Percentiles rank a stretch among this genome's conserved stretches.
Conservation (phyloP, 2,329 filamentous ascomycete species). For the Truncatella angustata region DNA sequence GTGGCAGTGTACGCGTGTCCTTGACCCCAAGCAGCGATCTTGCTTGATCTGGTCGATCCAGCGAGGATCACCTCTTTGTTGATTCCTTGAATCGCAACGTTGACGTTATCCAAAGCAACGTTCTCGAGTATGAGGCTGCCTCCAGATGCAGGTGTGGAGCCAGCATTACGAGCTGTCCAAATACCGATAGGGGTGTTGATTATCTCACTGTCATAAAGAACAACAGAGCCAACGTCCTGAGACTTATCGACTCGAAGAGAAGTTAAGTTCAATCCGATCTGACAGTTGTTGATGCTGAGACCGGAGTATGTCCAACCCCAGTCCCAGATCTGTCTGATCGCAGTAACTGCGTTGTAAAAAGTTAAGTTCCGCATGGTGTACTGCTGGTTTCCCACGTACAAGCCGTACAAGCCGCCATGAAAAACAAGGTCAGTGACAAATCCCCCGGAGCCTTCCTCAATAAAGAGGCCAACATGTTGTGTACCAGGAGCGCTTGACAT, state of each 20-base stretch:
- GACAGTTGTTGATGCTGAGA: conserved; percentile 60
- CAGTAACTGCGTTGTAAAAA: conserved; percentile 63
- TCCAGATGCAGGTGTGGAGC: conserved; percentile 32
- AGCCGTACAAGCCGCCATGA: conserved; percentile 66
- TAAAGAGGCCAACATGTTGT: conserved; percentile 57
- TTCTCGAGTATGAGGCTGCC: conserved; percentile 49
- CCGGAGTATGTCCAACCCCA: conserved; percentile 76
- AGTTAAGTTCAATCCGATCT: conserved; percentile 66
- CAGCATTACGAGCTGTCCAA: conserved; percentile 52
- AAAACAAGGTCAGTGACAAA: conserved; percentile 69
- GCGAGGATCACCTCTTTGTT: conserved; percentile 51
- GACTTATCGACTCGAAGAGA: conserved; percentile 38
- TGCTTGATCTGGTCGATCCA: conserved; percentile 45
- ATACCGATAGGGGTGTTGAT: conserved; percentile 66
- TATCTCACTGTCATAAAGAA: conserved; percentile 72
- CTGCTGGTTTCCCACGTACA: conserved; percentile 59
- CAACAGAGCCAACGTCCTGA: conserved; percentile 70
- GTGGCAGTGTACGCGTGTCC: conserved; percentile 63
- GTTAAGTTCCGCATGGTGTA: conserved; percentile 69
- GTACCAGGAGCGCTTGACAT: conserved; percentile 45
- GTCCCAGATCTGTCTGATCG: conserved; percentile 70
- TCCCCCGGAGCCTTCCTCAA: conserved; percentile 64
- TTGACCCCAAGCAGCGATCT: conserved; percentile 59
- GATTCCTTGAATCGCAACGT: conserved; percentile 41
- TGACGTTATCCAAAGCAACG: conserved; percentile 39